Evolutionary conservation across 352 stramenopile genomes (phyloP), one percentile per base, ranked within the genome.

Genomic region (Phytophthora agathidicida): DNA sequence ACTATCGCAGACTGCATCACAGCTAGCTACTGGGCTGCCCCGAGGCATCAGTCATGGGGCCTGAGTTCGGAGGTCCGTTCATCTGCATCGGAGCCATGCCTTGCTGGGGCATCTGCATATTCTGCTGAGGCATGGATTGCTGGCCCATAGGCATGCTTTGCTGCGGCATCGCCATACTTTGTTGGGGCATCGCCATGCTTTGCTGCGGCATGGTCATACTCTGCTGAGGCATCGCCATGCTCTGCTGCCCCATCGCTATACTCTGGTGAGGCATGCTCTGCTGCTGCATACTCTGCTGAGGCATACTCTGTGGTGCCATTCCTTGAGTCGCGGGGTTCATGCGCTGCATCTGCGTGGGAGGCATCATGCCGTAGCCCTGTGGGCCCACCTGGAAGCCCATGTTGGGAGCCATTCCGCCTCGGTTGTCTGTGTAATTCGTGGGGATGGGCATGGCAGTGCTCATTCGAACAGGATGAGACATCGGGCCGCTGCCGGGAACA

Each of bases 331-430:
- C 55, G 9, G 69, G 50, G 31, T 68, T 75, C 55, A 75, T 65
- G 23, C 60, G 69, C 56, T 78, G 69, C 38, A 66, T 67, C 32
- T 72, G 65, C 23, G 52, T 41, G 6, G 65, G 61, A 3, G 65
- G 46, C 64, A 83, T 74, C 74, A 87, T 85, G 20, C 73, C 73
- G 32, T 85, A 87, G 31, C 75, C 70, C 36, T 83, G 77, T 5
- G 73, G 65, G 0, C 51, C 57, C 32, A 77, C 58, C 36, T 75
- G 51, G 36, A 75, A 87, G 19, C 71, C 69, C 68, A 87, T 83
- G 7, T 66, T 65, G 16, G 73, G 45, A 2, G 54, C 62, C 45
- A 79, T 74, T 11, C 32, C 65, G 9, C 44, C 53, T 49, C 61
- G 55, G 17, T 59, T 70, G 24, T 78, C 72, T 20, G 28, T 50